Base-by-base conservation (phyloP, 495 filamentous ascomycete species). In the Thermothielavioides terrestris region DNA sequence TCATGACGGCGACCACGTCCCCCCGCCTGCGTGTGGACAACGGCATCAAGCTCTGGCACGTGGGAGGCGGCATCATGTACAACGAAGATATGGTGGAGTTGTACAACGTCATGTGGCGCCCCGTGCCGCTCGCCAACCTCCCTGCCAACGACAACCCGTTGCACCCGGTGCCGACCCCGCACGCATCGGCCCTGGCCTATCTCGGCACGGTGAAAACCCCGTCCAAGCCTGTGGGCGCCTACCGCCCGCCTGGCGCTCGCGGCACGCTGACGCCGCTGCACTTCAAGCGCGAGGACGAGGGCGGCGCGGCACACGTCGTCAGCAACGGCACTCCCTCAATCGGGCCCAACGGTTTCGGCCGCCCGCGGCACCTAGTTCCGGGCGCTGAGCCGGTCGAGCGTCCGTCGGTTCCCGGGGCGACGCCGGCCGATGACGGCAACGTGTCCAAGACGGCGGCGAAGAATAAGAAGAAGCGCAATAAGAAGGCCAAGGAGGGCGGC, bases 401-500 rank as follows among this genome's bases (percentile, higher is more conserved):
- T 8, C 46, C 69, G 26, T 17, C 58, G 14, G 77, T 95, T 23
- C 91, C 90, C 8, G 91, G 91, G 8, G 88, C 89, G 8, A 80
- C 82, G 25, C 70, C 80, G n/a, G 79, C 78, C 34, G 42, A 77
- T 35, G 42, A 77, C 69, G 83, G 70, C 32, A 83, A 74, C 53
- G 67, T 94, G 35, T 90, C 86, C 53, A 95, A 90, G 68, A 77
- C 89, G 14, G 92, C 90, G 0, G 69, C 90, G 44, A 95, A 96
- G 74, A 98, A 97, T 73, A 96, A 96, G 81, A 97, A 96, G 79
- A 98, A 98, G 78, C 78, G 91, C 62, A 90, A 89, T 46, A 95
- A 94, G 76, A 97, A 96, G 68, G 80, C 81, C 23, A 92, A 89
- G 65, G 87, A 90, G 23, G 77, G 76, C 6, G 85, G 68, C 54